These are phyloP conservation scores for Coelastrella sp. DNA, from an alignment of 139 green algal species.

Conservation along the genomic window DNA sequence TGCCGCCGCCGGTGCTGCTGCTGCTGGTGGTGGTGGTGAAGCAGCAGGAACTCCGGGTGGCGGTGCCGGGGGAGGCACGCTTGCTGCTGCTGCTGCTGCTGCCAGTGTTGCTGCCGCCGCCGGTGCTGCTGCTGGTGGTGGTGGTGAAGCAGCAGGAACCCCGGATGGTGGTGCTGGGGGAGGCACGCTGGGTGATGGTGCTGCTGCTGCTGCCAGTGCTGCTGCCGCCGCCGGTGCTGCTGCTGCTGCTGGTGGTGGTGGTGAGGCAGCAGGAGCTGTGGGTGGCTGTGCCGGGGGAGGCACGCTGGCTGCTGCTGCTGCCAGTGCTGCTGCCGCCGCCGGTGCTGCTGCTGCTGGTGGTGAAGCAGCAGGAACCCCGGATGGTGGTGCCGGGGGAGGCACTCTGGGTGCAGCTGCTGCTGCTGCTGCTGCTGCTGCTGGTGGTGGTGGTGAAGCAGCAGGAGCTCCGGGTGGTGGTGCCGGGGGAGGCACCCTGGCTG, in stretches of 20 bases:
- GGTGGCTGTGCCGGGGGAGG: too few relatives aligned
- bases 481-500: background rate
- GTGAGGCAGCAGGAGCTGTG: too few relatives aligned
- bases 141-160: background rate
- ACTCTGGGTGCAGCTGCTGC: background rate
- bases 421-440: too few relatives aligned
- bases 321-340: too few relatives aligned
- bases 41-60: background rate
- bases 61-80: too few relatives aligned
- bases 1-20: slow-evolving; percentile 1
- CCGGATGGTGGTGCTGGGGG: too few relatives aligned
- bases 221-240: background rate
- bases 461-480: too few relatives aligned
- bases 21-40: slow-evolving; percentile 24
- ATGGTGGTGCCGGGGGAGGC: too few relatives aligned
- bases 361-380: too few relatives aligned
- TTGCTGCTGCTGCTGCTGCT: background rate
- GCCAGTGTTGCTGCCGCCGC: background rate
- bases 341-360: too few relatives aligned
- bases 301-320: too few relatives aligned
- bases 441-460: too few relatives aligned
- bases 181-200: background rate
- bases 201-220: background rate
- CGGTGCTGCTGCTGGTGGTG: slow-evolving; percentile 27
- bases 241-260: background rate